Conservation (phyloP, 2,329 filamentous ascomycete genomes). For the Ascochyta fabae region DNA sequence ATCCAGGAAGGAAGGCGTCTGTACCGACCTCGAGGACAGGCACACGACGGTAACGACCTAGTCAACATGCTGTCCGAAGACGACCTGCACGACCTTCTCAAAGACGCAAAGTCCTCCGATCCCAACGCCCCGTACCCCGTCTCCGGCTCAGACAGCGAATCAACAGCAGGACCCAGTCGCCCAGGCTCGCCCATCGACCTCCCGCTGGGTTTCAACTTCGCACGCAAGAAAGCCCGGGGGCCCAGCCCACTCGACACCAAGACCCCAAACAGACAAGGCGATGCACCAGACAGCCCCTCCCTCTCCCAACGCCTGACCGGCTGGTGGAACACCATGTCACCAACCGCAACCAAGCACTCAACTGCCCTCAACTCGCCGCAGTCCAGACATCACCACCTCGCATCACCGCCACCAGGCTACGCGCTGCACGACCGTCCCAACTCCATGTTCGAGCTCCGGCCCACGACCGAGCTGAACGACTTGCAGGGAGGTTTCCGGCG, state of each 20-base stretch:
- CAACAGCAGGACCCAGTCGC: constrained; percentile 31
- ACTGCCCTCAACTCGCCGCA: constrained; percentile 12
- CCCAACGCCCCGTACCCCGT: constrained; percentile 26
- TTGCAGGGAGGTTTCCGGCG: constrained; percentile 41
- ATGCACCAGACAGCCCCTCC: constrained; percentile 37
- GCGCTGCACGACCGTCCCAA: constrained; percentile 37
- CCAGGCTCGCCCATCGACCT: constrained; percentile 38
- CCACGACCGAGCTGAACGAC: constrained; percentile 30
- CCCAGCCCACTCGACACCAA: constrained; percentile 18
- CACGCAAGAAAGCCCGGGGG: constrained; percentile 23
- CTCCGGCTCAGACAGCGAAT: constrained; percentile 41
- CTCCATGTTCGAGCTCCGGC: constrained; percentile 48
- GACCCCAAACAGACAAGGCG: neutral
- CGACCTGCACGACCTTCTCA: constrained; percentile 53
- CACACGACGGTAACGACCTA: constrained; percentile 43
- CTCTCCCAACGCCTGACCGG: constrained; percentile 40
- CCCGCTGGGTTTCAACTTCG: constrained; percentile 40
- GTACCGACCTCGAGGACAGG: constrained; percentile 41
- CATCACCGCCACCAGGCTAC: constrained; percentile 20
- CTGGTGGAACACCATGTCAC: constrained; percentile 47
- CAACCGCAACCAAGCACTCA: constrained; percentile 19
- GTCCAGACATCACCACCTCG: constrained; percentile 8
- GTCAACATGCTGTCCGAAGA: constrained; percentile 54
- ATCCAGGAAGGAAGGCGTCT: constrained; percentile 64
- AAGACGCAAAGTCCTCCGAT: constrained; percentile 32